Percentiles rank a stretch among this genome's conserved stretches.
These are phyloP conservation scores for Eutrema japonicum DNA, from an alignment of 345 rosid genomes.

Conservation along the genomic window DNA sequence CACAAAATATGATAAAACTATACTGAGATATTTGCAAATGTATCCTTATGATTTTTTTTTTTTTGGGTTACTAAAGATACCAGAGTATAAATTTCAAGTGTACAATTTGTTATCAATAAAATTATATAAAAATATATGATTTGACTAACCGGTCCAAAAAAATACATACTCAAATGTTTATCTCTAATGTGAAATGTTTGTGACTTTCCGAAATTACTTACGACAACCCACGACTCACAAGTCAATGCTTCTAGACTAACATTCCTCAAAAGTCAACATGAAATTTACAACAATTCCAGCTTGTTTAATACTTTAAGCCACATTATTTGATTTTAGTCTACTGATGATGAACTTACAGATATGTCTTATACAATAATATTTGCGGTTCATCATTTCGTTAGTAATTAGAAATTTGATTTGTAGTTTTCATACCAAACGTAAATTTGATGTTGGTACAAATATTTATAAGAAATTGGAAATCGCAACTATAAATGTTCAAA, in stretches of 20 bases:
- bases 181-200: constrained; percentile 10
- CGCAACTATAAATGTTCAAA: background rate
- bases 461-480: background rate
- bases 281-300: constrained; percentile 5
- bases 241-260: constrained; percentile 34
- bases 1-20: no score
- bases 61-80: no score
- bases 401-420: background rate
- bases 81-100: no score
- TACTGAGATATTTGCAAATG: no score
- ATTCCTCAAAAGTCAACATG: background rate
- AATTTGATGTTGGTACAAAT: background rate
- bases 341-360: no score
- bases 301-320: background rate
- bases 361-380: no score
- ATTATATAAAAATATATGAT: background rate
- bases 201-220: background rate
- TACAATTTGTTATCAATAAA: no score
- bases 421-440: background rate
- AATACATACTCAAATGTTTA: background rate
- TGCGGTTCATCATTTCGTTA: background rate
- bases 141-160: background rate
- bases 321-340: background rate
- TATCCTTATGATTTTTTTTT: no score
- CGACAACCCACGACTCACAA: background rate